Evolutionary conservation across 768 basidiomycete species (phyloP), one percentile per base, ranked within the genome.

Genomic region (Trametes sanguinea): DNA sequence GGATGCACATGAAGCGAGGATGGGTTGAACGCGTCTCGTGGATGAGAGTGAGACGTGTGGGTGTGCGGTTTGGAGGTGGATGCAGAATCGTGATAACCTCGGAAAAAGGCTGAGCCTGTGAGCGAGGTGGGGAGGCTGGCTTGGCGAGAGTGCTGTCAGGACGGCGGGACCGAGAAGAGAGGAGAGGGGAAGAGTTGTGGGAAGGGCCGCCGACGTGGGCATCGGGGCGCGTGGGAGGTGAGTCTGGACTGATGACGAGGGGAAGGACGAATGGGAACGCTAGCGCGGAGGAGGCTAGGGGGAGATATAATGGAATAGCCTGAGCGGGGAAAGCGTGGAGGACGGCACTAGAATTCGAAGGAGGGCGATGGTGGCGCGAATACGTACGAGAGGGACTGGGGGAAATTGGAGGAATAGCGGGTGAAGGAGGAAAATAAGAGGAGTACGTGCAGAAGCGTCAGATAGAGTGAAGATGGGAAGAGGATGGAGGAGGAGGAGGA

Each of bases 281-380:
- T 47, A 29, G 46, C 46, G 46, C 46, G 46, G n/a, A 22, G n/a
- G 11, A 27, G 11, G 22, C 22, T 22, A n/a, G 16, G 14, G 13
- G 27, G 22, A 39, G 39, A 39, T 39, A 16, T 30, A 10, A 39
- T 29, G 6, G 42, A 13, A n/a, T 40, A 39, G 16, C 22, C 22
- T 16, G 7, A n/a, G 44, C 54, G 54, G 54, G 29, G 43, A 39
- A 55, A 55, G 54, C 16, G 54, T 55, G 54, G 43, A 16, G 22
- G 6, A 35, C 5, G 32, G 27, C 3, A 13, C 3, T 27, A 46
- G n/a, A 11, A 4, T 43, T 13, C 42, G 30, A 27, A 29, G 2
- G 16, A 17, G 22, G 22, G 22, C 22, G 22, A 22, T 22, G 30
- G 22, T 17, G 30, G 16, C 9, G 10, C n/a, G 43, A 9, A 32